These are phyloP conservation scores for Saccharomyces jurei DNA, from an alignment of 805 yeast species.

Conservation along the genomic window DNA sequence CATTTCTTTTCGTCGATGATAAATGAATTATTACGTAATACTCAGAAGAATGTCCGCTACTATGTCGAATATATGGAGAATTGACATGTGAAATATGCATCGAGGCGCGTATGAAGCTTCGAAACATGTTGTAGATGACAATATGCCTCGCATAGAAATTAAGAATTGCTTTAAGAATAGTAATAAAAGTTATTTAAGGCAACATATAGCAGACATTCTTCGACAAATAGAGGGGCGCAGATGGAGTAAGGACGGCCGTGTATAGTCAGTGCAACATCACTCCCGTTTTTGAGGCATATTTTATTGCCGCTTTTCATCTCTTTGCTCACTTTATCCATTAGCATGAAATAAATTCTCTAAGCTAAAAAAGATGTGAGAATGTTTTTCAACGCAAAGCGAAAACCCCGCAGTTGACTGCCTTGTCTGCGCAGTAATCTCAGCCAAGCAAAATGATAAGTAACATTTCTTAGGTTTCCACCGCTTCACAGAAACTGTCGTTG, in stretches of 20 bases:
- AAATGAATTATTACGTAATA: no score
- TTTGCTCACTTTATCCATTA: background rate
- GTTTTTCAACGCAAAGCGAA: background rate
- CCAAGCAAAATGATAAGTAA: background rate
- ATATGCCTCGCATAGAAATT: background rate
- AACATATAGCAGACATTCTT: no score
- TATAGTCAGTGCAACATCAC: background rate
- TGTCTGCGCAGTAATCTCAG: background rate
- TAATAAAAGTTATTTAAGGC: background rate
- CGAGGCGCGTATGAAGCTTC: no score
- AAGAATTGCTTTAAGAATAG: no score
- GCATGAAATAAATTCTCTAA: no score
- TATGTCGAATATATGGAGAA: no score
- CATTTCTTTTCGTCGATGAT: no score
- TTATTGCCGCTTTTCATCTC: background rate
- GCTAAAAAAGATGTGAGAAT: background rate
- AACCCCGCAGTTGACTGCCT: background rate
- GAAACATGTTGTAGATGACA: no score
- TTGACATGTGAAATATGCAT: no score
- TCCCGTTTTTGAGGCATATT: background rate
- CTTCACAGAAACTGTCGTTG: no score
- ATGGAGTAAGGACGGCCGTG: background rate
- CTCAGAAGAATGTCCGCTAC: no score
- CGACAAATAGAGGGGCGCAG: background rate
- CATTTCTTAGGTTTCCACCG: no score